Conservation (phyloP, 164 flowering plant genomes). For the Liriodendron chinense region DNA sequence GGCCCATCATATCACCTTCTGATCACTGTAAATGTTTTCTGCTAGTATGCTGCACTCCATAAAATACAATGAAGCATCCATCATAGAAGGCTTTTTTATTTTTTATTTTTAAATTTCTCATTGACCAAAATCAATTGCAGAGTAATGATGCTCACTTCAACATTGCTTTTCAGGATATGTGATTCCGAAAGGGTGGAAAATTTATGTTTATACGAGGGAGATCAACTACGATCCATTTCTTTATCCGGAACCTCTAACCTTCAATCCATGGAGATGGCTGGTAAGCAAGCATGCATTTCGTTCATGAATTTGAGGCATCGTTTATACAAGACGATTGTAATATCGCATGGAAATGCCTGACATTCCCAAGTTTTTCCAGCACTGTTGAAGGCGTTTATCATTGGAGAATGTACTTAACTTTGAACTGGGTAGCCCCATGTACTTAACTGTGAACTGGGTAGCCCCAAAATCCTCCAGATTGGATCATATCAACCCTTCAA, state of each 20-base stretch:
- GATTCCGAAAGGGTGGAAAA: constrained; percentile 62
- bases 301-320: background rate
- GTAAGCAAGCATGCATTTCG: constrained; percentile 21
- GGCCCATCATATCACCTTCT: background rate
- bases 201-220: constrained; percentile 51
- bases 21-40: background rate
- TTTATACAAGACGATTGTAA: background rate
- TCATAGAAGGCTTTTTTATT: background rate
- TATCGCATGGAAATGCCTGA: background rate
- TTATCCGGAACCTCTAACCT: constrained; percentile 46
- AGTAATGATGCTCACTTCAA: background rate
- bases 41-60: background rate
- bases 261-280: constrained; percentile 71
- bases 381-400: no score
- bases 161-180: constrained; percentile 32
- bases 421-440: no score
- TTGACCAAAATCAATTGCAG: background rate
- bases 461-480: no score
- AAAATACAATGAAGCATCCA: background rate
- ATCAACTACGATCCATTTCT: constrained; percentile 42
- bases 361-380: background rate
- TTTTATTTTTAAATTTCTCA: background rate
- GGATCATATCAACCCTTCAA: no score
- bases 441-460: no score
- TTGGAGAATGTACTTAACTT: no score